Evolutionary conservation across 805 yeast species (phyloP).

Genomic region (Sugiyamaella boreocaroliniensis): DNA sequence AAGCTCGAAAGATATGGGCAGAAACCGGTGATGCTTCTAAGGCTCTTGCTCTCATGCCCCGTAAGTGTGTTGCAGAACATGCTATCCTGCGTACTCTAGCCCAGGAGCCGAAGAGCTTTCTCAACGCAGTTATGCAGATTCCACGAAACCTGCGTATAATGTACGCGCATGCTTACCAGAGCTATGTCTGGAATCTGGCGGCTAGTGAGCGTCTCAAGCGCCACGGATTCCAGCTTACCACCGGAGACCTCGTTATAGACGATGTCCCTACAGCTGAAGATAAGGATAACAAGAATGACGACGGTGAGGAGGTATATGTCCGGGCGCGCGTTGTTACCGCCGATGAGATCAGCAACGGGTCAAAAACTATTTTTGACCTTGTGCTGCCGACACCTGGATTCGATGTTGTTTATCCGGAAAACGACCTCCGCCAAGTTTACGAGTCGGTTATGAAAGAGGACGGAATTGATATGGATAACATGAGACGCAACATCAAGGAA

Average conservation of each 20-base stretch:
- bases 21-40: slow-evolving; percentile 56
- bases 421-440: slow-evolving; percentile 55
- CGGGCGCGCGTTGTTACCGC: slow-evolving; percentile 71
- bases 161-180: slow-evolving; percentile 97
- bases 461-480: slow-evolving; percentile 72
- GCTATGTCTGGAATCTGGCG: slow-evolving; percentile 87
- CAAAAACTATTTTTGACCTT: slow-evolving; percentile 67
- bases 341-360: slow-evolving; percentile 56
- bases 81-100: slow-evolving; percentile 58
- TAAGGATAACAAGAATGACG: slow-evolving; percentile 38
- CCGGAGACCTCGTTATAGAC: slow-evolving; percentile 71
- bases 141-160: slow-evolving; percentile 88
- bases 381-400: slow-evolving; percentile 97
- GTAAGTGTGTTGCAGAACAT: slow-evolving; percentile 78
- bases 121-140: slow-evolving; percentile 76
- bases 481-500: slow-evolving; percentile 80
- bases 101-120: slow-evolving; percentile 50
- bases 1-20: slow-evolving; percentile 78
- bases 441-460: slow-evolving; percentile 67
- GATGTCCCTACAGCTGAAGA: slow-evolving; percentile 16
- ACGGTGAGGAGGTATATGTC: slow-evolving; percentile 38
- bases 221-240: slow-evolving; percentile 63
- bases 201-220: slow-evolving; percentile 68
- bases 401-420: slow-evolving; percentile 79
- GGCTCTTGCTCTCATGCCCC: slow-evolving; percentile 76